Evolutionary conservation across 768 basidiomycete species (phyloP).

Genomic region (Leccinum disarticulatum): DNA sequence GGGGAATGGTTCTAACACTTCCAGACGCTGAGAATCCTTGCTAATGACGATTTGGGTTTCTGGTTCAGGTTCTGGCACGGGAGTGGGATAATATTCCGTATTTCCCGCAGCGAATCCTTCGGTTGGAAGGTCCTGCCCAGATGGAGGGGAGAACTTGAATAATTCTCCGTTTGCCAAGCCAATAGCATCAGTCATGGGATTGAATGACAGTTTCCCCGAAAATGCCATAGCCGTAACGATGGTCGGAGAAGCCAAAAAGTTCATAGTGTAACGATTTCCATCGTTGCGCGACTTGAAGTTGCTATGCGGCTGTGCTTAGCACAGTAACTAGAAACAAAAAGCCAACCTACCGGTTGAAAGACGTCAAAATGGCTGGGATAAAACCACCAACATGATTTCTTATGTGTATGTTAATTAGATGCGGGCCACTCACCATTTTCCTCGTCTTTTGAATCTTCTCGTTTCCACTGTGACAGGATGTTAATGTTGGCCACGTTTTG

Average conservation of each 20-base stretch:
- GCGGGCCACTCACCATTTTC: slow-evolving; percentile 70
- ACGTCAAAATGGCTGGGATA: slow-evolving; percentile 82
- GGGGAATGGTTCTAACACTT: slow-evolving; percentile 81
- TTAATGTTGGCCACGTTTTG: slow-evolving; percentile 7
- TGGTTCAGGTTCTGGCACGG: slow-evolving; percentile 72
- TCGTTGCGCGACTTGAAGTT: slow-evolving; percentile 97
- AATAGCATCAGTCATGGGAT: slow-evolving; percentile 82
- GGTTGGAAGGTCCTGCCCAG: slow-evolving; percentile 80
- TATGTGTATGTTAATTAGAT: background rate
- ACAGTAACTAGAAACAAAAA: background rate
- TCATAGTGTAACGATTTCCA: slow-evolving; percentile 92
- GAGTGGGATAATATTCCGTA: slow-evolving; percentile 71
- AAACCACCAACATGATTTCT: slow-evolving; percentile 5
- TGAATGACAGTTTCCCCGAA: slow-evolving; percentile 90
- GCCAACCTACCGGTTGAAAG: slow-evolving; percentile 81
- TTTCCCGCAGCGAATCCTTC: slow-evolving; percentile 79
- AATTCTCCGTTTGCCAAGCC: slow-evolving; percentile 62
- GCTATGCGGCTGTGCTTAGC: slow-evolving; percentile 28
- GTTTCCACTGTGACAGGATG: slow-evolving; percentile 80
- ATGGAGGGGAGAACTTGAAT: slow-evolving; percentile 85
- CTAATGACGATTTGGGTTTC: slow-evolving; percentile 76
- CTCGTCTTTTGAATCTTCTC: slow-evolving; percentile 81
- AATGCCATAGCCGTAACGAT: slow-evolving; percentile 98
- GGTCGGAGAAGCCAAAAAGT: slow-evolving; percentile 96
- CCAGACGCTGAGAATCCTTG: slow-evolving; percentile 79